Evolutionary conservation across 176 grass and related monocot genomes (phyloP), one percentile per base, ranked within the genome.

Genomic region (Eragrostis curvula): DNA sequence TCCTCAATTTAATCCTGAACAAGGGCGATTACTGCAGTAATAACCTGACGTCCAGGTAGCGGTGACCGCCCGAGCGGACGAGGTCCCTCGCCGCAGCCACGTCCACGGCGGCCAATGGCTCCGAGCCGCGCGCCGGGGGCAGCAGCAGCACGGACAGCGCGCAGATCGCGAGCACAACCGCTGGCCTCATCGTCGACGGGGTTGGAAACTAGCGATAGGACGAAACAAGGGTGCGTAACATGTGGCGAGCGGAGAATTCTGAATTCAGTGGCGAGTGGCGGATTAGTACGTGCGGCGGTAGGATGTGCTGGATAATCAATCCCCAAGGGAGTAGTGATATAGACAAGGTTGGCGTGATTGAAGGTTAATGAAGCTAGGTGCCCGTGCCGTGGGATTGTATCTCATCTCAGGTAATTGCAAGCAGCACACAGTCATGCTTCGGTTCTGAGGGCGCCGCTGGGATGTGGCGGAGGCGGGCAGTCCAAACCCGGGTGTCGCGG

Each of bases 31-130:
- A 47, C 8, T 41, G 41, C 2, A 46, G 9, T 21, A 10, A 4
- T 27, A 61, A 91, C 92, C 89, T 91, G 89, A 92, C 92, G 71
- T 95, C 92, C 58, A 95, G 72, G 73, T 89, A 92, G 50, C 73
- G 77, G 75, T 91, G 81, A 28, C 79, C 65, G 62, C 73, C 90
- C 11, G 84, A 92, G 75, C 36, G 30, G 51, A 95, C 20, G 10
- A 95, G 81, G 23, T 83, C 64, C 43, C 84, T 83, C 12, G 84
- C 81, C 0, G 45, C 85, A 51, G 57, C 47, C 21, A 95, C 89
- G 57, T 73, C 87, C 23, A 94, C 76, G 23, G 89, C 50, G 16
- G 64, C 1, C 20, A 32, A 42, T 27, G 57, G 20, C 69, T 74
- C 70, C 57, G 29, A 83, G 14, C 58, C 21, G 58, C 21, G 69